Conservation (phyloP, 345 rosid species). For the Trapa incisa region DNA sequence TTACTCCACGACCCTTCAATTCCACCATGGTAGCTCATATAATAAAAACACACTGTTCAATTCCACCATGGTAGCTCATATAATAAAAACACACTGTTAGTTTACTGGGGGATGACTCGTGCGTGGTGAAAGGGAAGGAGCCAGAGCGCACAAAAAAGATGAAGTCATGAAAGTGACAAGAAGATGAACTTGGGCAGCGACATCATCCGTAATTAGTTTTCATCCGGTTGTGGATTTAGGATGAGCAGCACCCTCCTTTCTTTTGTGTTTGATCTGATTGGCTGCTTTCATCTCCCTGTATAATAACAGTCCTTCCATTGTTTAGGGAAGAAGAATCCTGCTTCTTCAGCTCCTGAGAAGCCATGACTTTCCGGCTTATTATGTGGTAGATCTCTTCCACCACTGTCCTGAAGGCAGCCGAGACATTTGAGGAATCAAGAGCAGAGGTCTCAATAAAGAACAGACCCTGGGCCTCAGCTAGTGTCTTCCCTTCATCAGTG, state of each 20-base stretch:
- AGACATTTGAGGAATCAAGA: slow-evolving; percentile 80
- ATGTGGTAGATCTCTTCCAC: slow-evolving; percentile 86
- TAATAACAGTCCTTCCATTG: slow-evolving; percentile 61
- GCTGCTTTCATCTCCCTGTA: slow-evolving; percentile 24
- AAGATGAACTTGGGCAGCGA: too few relatives aligned
- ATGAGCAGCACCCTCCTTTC: slow-evolving; percentile 41
- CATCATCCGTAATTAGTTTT: background rate
- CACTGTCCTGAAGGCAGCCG: slow-evolving; percentile 74
- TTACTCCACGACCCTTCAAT: background rate
- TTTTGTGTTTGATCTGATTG: slow-evolving; percentile 18
- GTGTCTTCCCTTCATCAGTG: slow-evolving; percentile 72
- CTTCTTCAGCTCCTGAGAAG: slow-evolving; percentile 59
- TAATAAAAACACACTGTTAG: background rate
- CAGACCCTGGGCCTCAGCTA: slow-evolving; percentile 83
- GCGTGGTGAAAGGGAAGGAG: background rate
- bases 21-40: background rate
- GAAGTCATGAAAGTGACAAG: background rate
- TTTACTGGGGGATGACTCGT: background rate
- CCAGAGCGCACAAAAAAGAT: background rate
- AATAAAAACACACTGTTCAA: background rate
- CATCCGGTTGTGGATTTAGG: slow-evolving; percentile 11
- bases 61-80: background rate
- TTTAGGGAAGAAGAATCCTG: slow-evolving; percentile 47
- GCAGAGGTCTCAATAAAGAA: slow-evolving; percentile 97
- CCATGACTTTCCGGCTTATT: slow-evolving; percentile 80